Conservation (phyloP, 257 asterid species). For the Scutellaria barbata region DNA sequence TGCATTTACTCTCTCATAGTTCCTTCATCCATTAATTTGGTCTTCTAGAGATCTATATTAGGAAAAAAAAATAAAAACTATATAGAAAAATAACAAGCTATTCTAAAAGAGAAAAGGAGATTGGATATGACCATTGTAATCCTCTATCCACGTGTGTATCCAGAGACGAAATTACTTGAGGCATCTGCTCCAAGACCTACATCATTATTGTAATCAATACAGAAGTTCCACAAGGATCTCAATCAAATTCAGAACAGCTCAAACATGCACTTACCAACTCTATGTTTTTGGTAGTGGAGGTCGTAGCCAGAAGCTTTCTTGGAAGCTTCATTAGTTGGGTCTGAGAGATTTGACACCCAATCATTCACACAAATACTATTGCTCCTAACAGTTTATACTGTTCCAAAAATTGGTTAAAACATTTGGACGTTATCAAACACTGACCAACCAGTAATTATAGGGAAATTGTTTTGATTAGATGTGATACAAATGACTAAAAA, state of each 20-base stretch:
- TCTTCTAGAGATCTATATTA: not conserved
- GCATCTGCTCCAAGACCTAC: slow-evolving; percentile 79
- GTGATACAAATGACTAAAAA: not conserved
- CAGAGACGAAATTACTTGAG: slow-evolving; percentile 68
- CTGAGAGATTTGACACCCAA: slow-evolving; percentile 45
- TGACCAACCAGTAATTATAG: no score
- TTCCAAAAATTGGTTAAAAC: not conserved
- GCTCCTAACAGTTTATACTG: not conserved
- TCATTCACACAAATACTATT: not conserved
- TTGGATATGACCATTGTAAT: slow-evolving; percentile 56
- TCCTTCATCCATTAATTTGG: not conserved
- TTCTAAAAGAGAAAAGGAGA: slow-evolving; percentile 2
- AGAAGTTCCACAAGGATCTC: slow-evolving; percentile 23
- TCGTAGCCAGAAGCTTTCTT: slow-evolving; percentile 70
- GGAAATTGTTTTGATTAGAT: not conserved
- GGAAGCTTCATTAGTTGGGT: slow-evolving; percentile 76
- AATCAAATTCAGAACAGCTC: slow-evolving; percentile 18
- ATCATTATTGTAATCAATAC: slow-evolving; percentile 31
- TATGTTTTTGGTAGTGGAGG: slow-evolving; percentile 66
- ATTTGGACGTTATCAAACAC: no score
- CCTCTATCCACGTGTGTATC: slow-evolving; percentile 82
- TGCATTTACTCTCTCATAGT: not conserved
- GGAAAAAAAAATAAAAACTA: not conserved
- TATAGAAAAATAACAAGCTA: slow-evolving; percentile 5
- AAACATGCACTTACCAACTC: slow-evolving; percentile 52